These are phyloP conservation scores for Populus hybrid DNA, from an alignment of 441 rosid species.

Conservation along the genomic window DNA sequence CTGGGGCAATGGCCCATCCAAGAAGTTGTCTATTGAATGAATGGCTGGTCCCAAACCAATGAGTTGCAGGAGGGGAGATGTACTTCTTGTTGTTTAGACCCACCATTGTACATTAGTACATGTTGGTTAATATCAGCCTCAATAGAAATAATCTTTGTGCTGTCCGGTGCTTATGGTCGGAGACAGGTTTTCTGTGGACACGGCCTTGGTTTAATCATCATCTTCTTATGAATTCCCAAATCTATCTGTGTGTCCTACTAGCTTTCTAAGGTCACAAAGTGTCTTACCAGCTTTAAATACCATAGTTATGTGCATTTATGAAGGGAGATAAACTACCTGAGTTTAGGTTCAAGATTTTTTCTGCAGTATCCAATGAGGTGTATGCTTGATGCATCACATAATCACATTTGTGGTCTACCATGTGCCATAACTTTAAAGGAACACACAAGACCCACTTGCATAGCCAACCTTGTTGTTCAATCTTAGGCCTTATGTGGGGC, in stretches of 20 bases:
- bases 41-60: conserved; percentile 29
- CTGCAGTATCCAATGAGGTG: conserved; percentile 25
- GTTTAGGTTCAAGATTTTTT: conserved; percentile 14
- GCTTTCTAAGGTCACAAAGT: background rate
- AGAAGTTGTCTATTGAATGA: conserved; percentile 28
- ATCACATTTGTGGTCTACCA: conserved; percentile 33
- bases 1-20: conserved; percentile 25
- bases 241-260: background rate
- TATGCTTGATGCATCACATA: conserved; percentile 33
- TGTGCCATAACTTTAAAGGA: conserved; percentile 31
- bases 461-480: conserved; percentile 26
- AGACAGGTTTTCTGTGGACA: conserved; percentile 30
- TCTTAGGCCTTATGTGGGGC: conserved; percentile 16
- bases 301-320: conserved; percentile 13
- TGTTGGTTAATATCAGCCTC: conserved; percentile 16
- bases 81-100: conserved; percentile 30
- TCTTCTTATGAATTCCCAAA: conserved; percentile 15
- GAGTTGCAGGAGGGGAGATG: conserved; percentile 25
- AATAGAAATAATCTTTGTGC: conserved; percentile 9
- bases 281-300: conserved; percentile 9
- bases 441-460: conserved; percentile 41
- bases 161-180: conserved; percentile 15
- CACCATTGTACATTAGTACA: conserved; percentile 21
- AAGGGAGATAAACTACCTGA: conserved; percentile 17
- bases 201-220: conserved; percentile 13